These are phyloP conservation scores for Fusarium paranaense DNA, from an alignment of 2,329 filamentous ascomycete species.

Conservation along the genomic window DNA sequence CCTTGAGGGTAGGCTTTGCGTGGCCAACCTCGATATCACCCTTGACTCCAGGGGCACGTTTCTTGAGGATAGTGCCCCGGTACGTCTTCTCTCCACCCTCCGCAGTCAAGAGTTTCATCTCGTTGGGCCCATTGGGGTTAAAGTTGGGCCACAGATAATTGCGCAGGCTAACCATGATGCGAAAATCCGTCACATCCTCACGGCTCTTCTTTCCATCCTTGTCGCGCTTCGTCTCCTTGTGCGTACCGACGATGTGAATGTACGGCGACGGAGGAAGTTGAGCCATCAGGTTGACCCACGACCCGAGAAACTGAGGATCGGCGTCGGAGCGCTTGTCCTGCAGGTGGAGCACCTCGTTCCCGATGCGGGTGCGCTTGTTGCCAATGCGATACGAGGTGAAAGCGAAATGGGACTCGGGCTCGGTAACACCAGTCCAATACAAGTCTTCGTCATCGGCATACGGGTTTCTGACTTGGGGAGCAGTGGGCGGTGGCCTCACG, in stretches of 20 bases:
- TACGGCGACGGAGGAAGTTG: constrained; percentile 31
- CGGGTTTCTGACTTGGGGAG: neutral
- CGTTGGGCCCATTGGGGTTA: neutral
- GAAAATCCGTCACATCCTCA: constrained; percentile 32
- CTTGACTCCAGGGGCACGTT: constrained; percentile 26
- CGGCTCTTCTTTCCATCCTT: constrained; percentile 27
- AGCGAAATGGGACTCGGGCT: constrained; percentile 18
- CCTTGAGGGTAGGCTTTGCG: constrained; percentile 26
- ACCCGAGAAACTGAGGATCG: constrained; percentile 20
- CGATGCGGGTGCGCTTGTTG: constrained; percentile 28
- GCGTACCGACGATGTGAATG: constrained; percentile 29
- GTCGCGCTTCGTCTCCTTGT: constrained; percentile 26
- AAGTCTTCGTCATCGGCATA: neutral
- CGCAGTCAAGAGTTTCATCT: constrained; percentile 19
- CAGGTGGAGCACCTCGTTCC: constrained; percentile 23
- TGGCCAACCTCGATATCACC: constrained; percentile 34
- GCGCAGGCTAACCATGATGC: constrained; percentile 33
- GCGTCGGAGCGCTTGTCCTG: constrained; percentile 31
- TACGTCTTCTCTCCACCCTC: constrained; percentile 37
- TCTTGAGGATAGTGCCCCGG: constrained; percentile 33
- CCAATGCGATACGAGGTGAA: constrained; percentile 22
- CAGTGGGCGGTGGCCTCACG: neutral
- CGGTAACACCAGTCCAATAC: constrained; percentile 6
- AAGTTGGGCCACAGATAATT: constrained; percentile 41
- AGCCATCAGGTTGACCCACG: constrained; percentile 28